A percentile compares a stretch with the other conserved stretches of the same genome.
phyloP scores from a whole-genome alignment of 805 yeast genomes.

The Candida orba region DNA sequence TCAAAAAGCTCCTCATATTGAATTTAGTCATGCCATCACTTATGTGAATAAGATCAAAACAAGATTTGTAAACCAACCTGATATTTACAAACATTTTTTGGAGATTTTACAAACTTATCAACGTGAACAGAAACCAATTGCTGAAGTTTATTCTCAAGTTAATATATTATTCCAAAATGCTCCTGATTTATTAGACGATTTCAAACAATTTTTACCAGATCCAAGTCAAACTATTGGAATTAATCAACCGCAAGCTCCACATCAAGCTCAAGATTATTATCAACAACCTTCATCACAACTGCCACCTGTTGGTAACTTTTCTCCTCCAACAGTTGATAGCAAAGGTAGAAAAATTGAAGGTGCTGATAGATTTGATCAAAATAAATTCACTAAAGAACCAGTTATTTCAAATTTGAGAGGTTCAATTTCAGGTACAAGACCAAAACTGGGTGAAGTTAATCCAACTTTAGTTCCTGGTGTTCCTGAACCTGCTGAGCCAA shows the following conservation, averaged over 20 bases:
- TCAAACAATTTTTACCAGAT: slow-evolving; percentile 92
- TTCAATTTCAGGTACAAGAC: slow-evolving; percentile 18
- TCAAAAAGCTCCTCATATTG: slow-evolving; percentile 56
- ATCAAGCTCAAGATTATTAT: slow-evolving; percentile 21
- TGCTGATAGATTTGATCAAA: slow-evolving; percentile 8
- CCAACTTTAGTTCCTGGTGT: slow-evolving; percentile 79
- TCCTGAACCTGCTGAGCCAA: slow-evolving; percentile 72
- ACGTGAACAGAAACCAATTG: slow-evolving; percentile 90
- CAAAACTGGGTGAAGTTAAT: slow-evolving; percentile 28
- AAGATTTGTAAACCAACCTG: slow-evolving; percentile 89
- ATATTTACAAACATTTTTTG: slow-evolving; percentile 87
- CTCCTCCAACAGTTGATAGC: slow-evolving; percentile 46
- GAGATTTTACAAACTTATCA: slow-evolving; percentile 96
- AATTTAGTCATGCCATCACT: slow-evolving; percentile 93
- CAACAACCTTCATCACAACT: slow-evolving; percentile 36
- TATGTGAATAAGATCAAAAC: slow-evolving; percentile 96
- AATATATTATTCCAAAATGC: slow-evolving; percentile 84
- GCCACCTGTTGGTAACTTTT: slow-evolving; percentile 87
- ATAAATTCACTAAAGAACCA: slow-evolving; percentile 22
- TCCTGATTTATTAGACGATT: slow-evolving; percentile 91
- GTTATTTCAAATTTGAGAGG: slow-evolving; percentile 31
- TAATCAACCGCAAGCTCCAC: slow-evolving; percentile 12
- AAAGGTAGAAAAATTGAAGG: slow-evolving; percentile 16
- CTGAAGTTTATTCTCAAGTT: slow-evolving; percentile 92
- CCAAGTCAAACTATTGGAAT: slow-evolving; percentile 18